Conservation (phyloP, 306 rosid species). For the Amphicarpaea edgeworthii region DNA sequence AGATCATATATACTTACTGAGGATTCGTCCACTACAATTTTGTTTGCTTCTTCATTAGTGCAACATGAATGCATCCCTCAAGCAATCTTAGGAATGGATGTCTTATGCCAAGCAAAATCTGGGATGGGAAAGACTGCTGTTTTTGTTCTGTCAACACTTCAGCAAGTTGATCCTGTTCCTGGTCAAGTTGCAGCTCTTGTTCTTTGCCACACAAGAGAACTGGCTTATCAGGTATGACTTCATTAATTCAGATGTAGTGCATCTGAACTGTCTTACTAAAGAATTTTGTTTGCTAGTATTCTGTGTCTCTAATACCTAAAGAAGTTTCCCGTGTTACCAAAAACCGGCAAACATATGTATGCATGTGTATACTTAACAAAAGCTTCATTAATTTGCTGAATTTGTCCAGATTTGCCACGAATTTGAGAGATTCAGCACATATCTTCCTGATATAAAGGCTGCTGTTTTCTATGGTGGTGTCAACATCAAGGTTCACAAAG, state of each 20-base stretch:
- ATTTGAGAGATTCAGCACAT: constrained; percentile 77
- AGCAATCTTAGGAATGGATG: constrained; percentile 84
- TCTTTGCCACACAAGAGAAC: constrained; percentile 81
- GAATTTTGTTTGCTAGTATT: constrained; percentile 2
- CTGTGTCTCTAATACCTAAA: neutral
- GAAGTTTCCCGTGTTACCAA: neutral
- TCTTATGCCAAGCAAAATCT: constrained; percentile 80
- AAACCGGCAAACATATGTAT: neutral
- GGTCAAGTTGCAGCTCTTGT: constrained; percentile 81
- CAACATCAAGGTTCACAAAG: constrained; percentile 69
- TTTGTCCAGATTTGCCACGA: constrained; percentile 73
- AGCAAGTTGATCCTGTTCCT: constrained; percentile 77
- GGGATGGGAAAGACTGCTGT: constrained; percentile 86
- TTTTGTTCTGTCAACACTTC: constrained; percentile 73
- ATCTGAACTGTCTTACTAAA: constrained; percentile 12
- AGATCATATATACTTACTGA: constrained; percentile 74
- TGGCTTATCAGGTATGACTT: constrained; percentile 69
- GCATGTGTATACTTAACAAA: constrained; percentile 6
- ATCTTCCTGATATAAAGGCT: constrained; percentile 66
- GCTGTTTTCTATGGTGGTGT: constrained; percentile 82
- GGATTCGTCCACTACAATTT: constrained; percentile 75
- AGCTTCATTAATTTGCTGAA: constrained; percentile 19
- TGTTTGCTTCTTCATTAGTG: constrained; percentile 72
- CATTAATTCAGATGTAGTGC: constrained; percentile 21
- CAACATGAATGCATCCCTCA: constrained; percentile 88